Conservation (phyloP, 805 yeast species). For the Brettanomyces nanus region DNA sequence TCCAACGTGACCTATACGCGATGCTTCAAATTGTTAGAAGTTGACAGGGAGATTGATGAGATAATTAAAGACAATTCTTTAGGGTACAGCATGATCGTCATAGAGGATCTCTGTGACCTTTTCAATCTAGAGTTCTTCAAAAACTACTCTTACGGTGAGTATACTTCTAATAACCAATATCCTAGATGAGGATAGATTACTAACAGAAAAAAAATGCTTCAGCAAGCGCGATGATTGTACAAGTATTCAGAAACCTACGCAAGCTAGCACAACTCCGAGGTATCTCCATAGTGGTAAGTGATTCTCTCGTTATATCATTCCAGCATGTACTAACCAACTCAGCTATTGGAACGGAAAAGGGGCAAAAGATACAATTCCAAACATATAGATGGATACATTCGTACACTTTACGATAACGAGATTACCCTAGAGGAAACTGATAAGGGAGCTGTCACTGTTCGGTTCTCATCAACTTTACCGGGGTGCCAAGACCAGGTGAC, state of each 20-base stretch:
- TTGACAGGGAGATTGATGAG: slow-evolving; percentile 8
- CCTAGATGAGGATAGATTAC: neutral
- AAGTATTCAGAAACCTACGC: slow-evolving; percentile 15
- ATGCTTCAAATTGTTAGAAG: slow-evolving; percentile 10
- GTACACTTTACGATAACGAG: slow-evolving; percentile 18
- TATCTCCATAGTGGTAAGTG: slow-evolving; percentile 14
- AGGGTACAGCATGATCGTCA: slow-evolving; percentile 11
- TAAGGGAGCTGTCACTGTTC: neutral
- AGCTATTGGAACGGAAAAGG: slow-evolving; percentile 12
- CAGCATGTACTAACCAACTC: neutral
- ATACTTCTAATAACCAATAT: neutral
- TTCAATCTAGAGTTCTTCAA: slow-evolving; percentile 20
- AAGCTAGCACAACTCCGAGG: slow-evolving; percentile 14
- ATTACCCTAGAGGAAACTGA: slow-evolving; percentile 4
- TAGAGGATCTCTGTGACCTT: slow-evolving; percentile 22
- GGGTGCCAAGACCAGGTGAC: neutral
- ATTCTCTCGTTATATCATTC: too few species aligned
- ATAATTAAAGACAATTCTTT: neutral
- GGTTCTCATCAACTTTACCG: slow-evolving; percentile 1
- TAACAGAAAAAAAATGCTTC: neutral
- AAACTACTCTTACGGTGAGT: slow-evolving; percentile 19
- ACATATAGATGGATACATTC: slow-evolving; percentile 14
- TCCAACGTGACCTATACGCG: slow-evolving; percentile 4
- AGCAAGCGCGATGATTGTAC: slow-evolving; percentile 15
- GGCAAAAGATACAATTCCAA: slow-evolving; percentile 11